Conservation (phyloP, 2,329 filamentous ascomycete species). For the Penicillium sp. region DNA sequence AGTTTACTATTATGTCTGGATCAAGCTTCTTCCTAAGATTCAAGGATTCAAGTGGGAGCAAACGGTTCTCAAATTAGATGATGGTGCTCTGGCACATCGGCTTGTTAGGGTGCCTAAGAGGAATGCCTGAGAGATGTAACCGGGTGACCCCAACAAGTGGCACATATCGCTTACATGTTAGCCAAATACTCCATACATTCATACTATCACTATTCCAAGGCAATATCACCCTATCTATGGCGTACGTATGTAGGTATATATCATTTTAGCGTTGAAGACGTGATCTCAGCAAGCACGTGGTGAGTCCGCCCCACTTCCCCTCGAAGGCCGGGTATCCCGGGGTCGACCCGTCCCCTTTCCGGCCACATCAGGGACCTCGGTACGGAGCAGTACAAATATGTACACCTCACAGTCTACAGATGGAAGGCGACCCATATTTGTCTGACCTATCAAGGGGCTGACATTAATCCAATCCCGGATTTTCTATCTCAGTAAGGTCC, state of each 20-base stretch:
- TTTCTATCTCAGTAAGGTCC: not conserved
- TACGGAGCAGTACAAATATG: no score
- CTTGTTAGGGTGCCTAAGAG: slow-evolving; percentile 55
- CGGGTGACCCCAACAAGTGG: not conserved
- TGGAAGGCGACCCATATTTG: no score
- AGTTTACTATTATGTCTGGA: slow-evolving; percentile 61
- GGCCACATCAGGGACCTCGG: no score
- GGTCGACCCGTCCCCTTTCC: not conserved
- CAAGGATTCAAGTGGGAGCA: slow-evolving; percentile 58
- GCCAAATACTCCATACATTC: not conserved
- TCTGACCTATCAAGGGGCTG: accelerated
- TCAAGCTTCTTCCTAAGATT: slow-evolving; percentile 55
- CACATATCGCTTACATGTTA: not conserved
- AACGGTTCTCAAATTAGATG: slow-evolving; percentile 54
- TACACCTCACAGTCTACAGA: no score
- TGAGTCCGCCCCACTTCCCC: not conserved
- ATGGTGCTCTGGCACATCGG: slow-evolving; percentile 50
- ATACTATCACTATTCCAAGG: not conserved
- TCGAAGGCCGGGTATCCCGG: not conserved
- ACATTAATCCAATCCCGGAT: not conserved
- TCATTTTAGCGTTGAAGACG: slow-evolving; percentile 7
- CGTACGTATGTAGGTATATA: not conserved
- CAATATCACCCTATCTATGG: not conserved
- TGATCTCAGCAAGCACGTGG: not conserved
- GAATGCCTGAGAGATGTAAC: not conserved